These are phyloP conservation scores for Hemileccinum impolitum DNA, from an alignment of 768 basidiomycete species.

Conservation along the genomic window DNA sequence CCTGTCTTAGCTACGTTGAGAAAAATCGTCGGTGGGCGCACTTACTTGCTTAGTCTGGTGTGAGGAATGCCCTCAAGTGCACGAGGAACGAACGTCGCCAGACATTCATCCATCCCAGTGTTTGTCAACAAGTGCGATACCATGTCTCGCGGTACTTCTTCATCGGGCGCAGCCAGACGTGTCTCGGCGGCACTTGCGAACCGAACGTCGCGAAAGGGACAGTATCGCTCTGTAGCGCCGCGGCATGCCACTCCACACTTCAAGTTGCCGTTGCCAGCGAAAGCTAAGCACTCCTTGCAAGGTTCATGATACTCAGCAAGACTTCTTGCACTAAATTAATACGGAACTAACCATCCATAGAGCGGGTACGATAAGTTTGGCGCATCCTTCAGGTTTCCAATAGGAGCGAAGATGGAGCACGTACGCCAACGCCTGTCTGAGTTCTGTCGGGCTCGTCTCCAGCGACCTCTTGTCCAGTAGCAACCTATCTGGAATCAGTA, in stretches of 20 bases:
- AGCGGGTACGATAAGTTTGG: slow-evolving; percentile 20
- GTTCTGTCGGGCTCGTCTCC: slow-evolving; percentile 13
- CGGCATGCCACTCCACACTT: neutral
- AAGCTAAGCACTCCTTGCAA: slow-evolving; percentile 10
- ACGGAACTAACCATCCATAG: slow-evolving; percentile 25
- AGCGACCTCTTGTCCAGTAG: slow-evolving; percentile 10
- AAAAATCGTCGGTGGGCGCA: neutral
- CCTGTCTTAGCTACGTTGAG: slow-evolving; percentile 3
- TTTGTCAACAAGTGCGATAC: slow-evolving; percentile 10
- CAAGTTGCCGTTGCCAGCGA: neutral
- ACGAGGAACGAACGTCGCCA: slow-evolving; percentile 8
- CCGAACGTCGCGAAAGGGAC: slow-evolving; percentile 18
- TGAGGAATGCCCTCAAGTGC: slow-evolving; percentile 17
- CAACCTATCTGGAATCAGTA: slow-evolving; percentile 7
- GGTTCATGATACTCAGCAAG: neutral
- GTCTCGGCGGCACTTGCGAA: slow-evolving; percentile 9
- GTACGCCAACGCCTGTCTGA: slow-evolving; percentile 20
- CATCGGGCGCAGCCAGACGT: neutral
- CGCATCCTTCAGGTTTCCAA: slow-evolving; percentile 17
- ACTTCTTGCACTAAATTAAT: neutral
- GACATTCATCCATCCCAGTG: neutral
- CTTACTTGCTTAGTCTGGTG: slow-evolving; percentile 15
- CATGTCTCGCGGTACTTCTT: slow-evolving; percentile 10
- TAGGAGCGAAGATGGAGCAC: slow-evolving; percentile 19
- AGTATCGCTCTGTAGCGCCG: neutral